A percentile compares a stretch with the other conserved stretches of the same genome.
phyloP scores from a whole-genome alignment of 1,284 basidiomycete genomes.

The Tylopilus orsonianus region DNA sequence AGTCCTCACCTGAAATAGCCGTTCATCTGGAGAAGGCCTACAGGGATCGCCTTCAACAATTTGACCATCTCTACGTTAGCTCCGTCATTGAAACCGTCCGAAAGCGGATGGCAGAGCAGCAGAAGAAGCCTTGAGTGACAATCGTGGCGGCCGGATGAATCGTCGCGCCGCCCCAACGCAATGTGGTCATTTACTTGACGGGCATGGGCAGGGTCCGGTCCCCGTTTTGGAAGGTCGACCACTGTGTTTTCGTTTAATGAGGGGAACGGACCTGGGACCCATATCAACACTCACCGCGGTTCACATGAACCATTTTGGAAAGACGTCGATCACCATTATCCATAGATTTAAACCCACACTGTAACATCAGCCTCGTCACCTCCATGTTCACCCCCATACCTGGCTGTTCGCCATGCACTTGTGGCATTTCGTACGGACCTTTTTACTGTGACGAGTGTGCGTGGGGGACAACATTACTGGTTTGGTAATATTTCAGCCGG shows the following conservation, averaged over 20 bases:
- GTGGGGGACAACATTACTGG: background rate
- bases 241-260: constrained; percentile 5
- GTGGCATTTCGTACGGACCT: constrained; percentile 2
- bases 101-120: constrained; percentile 36
- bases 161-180: constrained; percentile 8
- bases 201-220: constrained; percentile 7
- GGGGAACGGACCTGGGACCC: constrained; percentile 2
- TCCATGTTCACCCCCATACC: constrained; percentile 6
- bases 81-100: constrained; percentile 34
- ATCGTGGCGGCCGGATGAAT: constrained; percentile 14
- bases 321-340: constrained; percentile 12
- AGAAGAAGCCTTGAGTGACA: constrained; percentile 30
- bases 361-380: constrained; percentile 5
- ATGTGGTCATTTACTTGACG: constrained; percentile 4
- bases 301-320: constrained; percentile 1
- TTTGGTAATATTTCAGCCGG: constrained; percentile 6
- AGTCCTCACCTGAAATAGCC: constrained; percentile 29
- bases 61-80: constrained; percentile 37
- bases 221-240: constrained; percentile 21
- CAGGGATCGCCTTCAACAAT: constrained; percentile 34
- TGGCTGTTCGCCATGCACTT: background rate
- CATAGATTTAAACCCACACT: constrained; percentile 10
- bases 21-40: constrained; percentile 30
- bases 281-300: background rate
- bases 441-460: background rate